Conservation (phyloP, 257 asterid genomes). For the Solanum neorickii region DNA sequence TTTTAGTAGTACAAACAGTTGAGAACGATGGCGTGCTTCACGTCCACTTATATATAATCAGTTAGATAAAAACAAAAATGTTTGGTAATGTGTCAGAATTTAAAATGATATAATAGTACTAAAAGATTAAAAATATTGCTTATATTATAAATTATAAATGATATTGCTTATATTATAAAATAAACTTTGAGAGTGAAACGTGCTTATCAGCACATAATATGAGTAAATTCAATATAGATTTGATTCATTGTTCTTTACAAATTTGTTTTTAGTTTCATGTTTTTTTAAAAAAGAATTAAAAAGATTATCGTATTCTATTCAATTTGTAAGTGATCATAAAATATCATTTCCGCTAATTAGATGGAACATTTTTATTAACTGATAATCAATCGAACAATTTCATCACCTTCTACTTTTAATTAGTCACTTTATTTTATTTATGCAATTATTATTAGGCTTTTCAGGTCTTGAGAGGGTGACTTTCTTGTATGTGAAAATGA, state of each 20-base stretch:
- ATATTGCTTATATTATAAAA: not conserved
- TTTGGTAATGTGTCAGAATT: not conserved
- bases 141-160: not conserved
- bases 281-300: not conserved
- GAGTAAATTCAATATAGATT: not conserved
- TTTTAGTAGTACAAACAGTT: not conserved
- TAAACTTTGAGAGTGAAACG: not conserved
- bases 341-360: too few relatives aligned
- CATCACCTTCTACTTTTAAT: not conserved
- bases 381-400: not conserved
- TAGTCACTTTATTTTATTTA: not conserved
- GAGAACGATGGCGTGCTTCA: not conserved
- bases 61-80: not conserved
- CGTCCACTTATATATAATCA: not conserved
- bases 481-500: not conserved
- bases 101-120: not conserved
- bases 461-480: not conserved
- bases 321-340: too few relatives aligned
- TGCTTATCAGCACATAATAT: not conserved
- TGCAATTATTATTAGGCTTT: not conserved
- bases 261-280: not conserved
- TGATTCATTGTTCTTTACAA: not conserved
- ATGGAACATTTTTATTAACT: not conserved
- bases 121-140: not conserved
- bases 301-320: too few relatives aligned